A percentile compares a stretch with the other conserved stretches of the same genome.
Conservation (phyloP, 805 yeast genomes). For the Blastobotrys chiropterorum region DNA sequence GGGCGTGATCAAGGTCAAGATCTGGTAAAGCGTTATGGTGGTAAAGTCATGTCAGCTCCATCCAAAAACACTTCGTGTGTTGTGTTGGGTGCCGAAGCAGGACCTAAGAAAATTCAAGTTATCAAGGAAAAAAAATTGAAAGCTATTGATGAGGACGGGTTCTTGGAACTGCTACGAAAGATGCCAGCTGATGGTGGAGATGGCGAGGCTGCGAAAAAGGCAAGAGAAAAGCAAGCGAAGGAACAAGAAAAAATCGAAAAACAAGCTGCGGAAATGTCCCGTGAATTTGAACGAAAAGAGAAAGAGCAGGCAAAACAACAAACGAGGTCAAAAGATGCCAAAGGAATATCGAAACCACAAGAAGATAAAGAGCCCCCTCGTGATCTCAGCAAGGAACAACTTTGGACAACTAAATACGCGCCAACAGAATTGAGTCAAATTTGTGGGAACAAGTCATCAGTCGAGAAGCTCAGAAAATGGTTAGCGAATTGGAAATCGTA, state of each 20-base stretch:
- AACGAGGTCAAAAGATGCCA: conserved; percentile 2
- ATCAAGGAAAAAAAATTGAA: conserved; percentile 69
- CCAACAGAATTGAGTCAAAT: conserved; percentile 70
- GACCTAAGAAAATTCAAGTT: conserved; percentile 85
- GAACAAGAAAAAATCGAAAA: conserved; percentile 55
- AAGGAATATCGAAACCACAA: neutral
- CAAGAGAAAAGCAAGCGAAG: conserved; percentile 58
- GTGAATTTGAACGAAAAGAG: conserved; percentile 39
- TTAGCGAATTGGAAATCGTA: conserved; percentile 64
- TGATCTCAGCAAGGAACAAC: conserved; percentile 31
- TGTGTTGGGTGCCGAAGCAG: conserved; percentile 93
- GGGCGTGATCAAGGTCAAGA: conserved; percentile 71
- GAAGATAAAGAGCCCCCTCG: neutral
- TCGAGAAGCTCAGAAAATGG: conserved; percentile 67
- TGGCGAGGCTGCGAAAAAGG: conserved; percentile 71
- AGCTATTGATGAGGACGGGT: conserved; percentile 83
- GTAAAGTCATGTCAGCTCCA: conserved; percentile 74
- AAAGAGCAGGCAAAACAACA: conserved; percentile 21
- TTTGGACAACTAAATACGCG: conserved; percentile 94
- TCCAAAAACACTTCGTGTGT: conserved; percentile 82
- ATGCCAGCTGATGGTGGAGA: conserved; percentile 94
- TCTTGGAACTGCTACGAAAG: conserved; percentile 57
- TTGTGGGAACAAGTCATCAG: conserved; percentile 84
- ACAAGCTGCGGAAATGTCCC: conserved; percentile 44
- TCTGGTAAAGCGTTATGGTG: conserved; percentile 82